These are phyloP conservation scores for Annulohypoxylon moriforme DNA, from an alignment of 495 filamentous ascomycete genomes.

Conservation along the genomic window DNA sequence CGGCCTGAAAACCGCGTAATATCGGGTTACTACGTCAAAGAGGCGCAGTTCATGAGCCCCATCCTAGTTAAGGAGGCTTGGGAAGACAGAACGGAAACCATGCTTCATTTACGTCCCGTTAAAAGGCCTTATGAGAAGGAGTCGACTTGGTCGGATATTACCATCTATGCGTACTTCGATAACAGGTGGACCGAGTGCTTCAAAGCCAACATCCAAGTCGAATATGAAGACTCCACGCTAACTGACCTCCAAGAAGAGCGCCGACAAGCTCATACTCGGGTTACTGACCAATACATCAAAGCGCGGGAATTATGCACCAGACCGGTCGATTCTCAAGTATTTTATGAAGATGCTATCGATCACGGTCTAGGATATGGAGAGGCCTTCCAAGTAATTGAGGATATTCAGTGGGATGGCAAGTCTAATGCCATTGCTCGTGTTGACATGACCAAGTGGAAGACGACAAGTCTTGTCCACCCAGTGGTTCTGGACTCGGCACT, in stretches of 20 bases:
- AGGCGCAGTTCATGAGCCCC: slow-evolving; percentile 49
- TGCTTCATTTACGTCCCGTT: slow-evolving; percentile 46
- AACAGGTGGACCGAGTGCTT: slow-evolving; percentile 49
- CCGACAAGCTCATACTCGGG: slow-evolving; percentile 16
- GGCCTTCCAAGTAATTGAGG: slow-evolving; percentile 45
- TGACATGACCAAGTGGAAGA: slow-evolving; percentile 39
- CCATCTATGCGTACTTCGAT: slow-evolving; percentile 38
- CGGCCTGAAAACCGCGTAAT: slow-evolving; percentile 30
- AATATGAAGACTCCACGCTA: slow-evolving; percentile 47
- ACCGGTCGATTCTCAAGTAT: slow-evolving; percentile 38
- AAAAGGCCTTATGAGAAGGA: slow-evolving; percentile 41
- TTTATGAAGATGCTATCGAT: slow-evolving; percentile 45
- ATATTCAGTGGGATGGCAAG: slow-evolving; percentile 47
- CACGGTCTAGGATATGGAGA: slow-evolving; percentile 44
- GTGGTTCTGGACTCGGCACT: slow-evolving; percentile 53
- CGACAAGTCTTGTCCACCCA: slow-evolving; percentile 53
- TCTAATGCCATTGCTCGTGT: slow-evolving; percentile 35
- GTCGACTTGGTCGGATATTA: slow-evolving; percentile 44
- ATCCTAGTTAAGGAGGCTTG: slow-evolving; percentile 48
- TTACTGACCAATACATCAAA: slow-evolving; percentile 13
- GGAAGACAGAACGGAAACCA: slow-evolving; percentile 47
- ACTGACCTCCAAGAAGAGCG: slow-evolving; percentile 43
- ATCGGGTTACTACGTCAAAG: slow-evolving; percentile 48
- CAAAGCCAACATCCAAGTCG: slow-evolving; percentile 44
- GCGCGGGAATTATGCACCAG: slow-evolving; percentile 31